Conservation (phyloP, 805 yeast species). For the Teunomyces atbi region DNA sequence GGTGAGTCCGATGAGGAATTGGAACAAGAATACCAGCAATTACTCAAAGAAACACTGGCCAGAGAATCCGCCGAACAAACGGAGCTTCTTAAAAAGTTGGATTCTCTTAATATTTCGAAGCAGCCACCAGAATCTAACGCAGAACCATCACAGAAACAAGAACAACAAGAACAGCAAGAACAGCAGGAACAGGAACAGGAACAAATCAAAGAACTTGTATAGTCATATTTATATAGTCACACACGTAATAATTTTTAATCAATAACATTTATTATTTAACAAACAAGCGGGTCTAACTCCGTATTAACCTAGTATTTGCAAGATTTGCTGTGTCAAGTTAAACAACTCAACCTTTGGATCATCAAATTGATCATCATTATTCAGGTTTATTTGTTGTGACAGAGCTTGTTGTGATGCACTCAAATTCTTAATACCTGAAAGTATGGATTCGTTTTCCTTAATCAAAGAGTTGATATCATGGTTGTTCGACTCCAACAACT, state of each 20-base stretch:
- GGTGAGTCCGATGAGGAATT: conserved; percentile 22
- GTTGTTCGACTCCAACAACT: conserved; percentile 85
- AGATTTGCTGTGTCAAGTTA: conserved; percentile 65
- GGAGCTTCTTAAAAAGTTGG: not conserved
- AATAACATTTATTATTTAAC: conserved; percentile 3
- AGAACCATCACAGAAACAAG: not conserved
- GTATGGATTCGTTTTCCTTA: conserved; percentile 52
- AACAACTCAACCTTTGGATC: conserved; percentile 65
- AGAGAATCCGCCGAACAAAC: not conserved
- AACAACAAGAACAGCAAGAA: not conserved
- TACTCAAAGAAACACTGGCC: conserved; percentile 16
- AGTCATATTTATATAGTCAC: not conserved
- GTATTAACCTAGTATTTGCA: conserved; percentile 47
- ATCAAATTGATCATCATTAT: conserved; percentile 39
- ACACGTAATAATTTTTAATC: not conserved
- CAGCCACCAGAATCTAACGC: too few relatives aligned
- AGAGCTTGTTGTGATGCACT: conserved; percentile 40
- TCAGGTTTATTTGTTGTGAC: conserved; percentile 20
- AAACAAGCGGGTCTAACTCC: not conserved
- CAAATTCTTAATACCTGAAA: conserved; percentile 52
- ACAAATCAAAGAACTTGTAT: not conserved
- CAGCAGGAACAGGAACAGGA: not conserved
- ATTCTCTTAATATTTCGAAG: not conserved
- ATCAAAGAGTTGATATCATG: conserved; percentile 54
- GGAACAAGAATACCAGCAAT: conserved; percentile 27